Percentiles rank a stretch among this genome's conserved stretches.
phyloP scores from a whole-genome alignment of 768 basidiomycete species.

The Trichaptum fuscoviolaceum region DNA sequence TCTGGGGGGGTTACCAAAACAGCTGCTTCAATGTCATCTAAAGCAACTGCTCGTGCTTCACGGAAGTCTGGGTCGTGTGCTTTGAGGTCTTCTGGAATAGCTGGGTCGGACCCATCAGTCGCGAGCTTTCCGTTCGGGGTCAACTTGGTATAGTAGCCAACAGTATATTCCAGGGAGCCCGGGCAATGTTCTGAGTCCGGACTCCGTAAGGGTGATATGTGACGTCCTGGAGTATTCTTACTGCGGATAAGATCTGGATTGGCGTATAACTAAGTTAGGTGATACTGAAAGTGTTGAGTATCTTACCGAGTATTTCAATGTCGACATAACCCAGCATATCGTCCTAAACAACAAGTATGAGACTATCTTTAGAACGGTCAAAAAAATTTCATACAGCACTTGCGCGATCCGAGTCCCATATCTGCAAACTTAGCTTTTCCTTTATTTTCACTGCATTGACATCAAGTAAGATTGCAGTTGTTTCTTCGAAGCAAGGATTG shows the following conservation, averaged over 20 bases:
- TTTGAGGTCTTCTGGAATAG: constrained; percentile 32
- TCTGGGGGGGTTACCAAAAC: constrained; percentile 46
- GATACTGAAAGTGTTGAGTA: neutral
- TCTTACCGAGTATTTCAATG: constrained; percentile 24
- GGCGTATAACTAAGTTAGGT: neutral
- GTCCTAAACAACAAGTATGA: constrained; percentile 24
- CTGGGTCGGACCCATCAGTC: constrained; percentile 31
- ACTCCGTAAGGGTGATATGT: constrained; percentile 18
- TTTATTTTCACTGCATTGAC: constrained; percentile 61
- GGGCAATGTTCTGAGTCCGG: constrained; percentile 25
- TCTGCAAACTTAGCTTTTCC: constrained; percentile 57
- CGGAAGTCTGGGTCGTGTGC: constrained; percentile 37
- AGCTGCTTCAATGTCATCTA: constrained; percentile 39
- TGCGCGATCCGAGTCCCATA: constrained; percentile 65
- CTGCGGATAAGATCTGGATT: constrained; percentile 20
- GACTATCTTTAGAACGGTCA: neutral
- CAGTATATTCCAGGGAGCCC: constrained; percentile 42
- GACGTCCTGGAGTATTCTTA: constrained; percentile 22
- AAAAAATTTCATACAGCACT: constrained; percentile 20
- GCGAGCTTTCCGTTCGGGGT: constrained; percentile 19
- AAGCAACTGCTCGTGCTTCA: constrained; percentile 41
- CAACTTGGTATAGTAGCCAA: constrained; percentile 48
- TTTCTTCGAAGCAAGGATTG: constrained; percentile 69
- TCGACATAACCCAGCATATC: constrained; percentile 47
- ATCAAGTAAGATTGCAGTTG: constrained; percentile 54